A percentile compares a stretch with the other conserved stretches of the same genome.
These are phyloP conservation scores for Skeletonema costatum DNA, from an alignment of 108 stramenopile species.

Conservation along the genomic window DNA sequence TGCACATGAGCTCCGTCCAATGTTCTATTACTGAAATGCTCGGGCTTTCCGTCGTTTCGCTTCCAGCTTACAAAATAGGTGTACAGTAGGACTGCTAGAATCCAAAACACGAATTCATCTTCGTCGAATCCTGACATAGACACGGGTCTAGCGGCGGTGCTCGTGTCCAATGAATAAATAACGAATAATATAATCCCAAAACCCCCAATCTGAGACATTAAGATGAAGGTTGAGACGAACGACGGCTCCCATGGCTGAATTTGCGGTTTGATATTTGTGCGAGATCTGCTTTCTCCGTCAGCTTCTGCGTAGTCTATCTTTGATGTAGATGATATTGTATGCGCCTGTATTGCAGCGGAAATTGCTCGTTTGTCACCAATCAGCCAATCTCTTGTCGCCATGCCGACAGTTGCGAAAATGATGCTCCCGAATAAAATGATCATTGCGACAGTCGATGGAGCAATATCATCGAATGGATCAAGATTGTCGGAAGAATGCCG, in stretches of 20 bases:
- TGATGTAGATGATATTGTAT: not conserved
- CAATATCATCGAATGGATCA: slow-evolving; percentile 5
- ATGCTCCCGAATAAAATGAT: slow-evolving; percentile 47
- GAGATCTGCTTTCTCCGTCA: not conserved
- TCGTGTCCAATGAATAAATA: slow-evolving; percentile 15
- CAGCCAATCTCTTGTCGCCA: slow-evolving; percentile 34
- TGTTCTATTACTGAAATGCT: not conserved
- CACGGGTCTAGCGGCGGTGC: not conserved
- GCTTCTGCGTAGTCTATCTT: not conserved
- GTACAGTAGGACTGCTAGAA: slow-evolving; percentile 17
- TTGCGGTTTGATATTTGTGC: not conserved
- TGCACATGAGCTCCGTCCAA: not conserved
- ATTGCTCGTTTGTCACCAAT: slow-evolving; percentile 43
- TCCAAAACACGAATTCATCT: slow-evolving; percentile 47
- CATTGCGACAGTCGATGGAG: slow-evolving; percentile 41
- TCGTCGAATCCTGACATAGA: slow-evolving; percentile 36
- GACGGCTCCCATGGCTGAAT: slow-evolving; percentile 15
- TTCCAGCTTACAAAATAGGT: slow-evolving; percentile 29
- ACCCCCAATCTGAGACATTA: slow-evolving; percentile 40
- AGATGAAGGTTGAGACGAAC: slow-evolving; percentile 35
- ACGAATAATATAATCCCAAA: slow-evolving; percentile 46
- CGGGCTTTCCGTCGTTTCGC: slow-evolving; percentile 34
- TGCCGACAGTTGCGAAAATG: slow-evolving; percentile 40
- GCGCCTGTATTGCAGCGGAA: slow-evolving; percentile 15
- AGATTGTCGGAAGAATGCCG: not conserved